Conservation (phyloP, 257 asterid species). For the Voacanga thouarsii region DNA sequence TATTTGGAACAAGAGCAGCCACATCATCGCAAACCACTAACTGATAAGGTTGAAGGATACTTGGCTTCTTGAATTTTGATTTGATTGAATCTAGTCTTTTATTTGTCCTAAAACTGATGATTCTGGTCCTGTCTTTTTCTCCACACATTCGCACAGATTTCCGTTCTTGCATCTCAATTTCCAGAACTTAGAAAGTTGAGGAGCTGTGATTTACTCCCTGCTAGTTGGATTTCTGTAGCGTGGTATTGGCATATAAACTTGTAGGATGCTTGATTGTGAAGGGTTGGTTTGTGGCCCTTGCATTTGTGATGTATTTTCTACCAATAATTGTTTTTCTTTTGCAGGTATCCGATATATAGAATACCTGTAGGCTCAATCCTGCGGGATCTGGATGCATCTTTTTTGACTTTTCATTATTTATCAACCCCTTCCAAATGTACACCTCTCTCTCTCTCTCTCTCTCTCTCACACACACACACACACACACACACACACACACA, state of each 20-base stretch:
- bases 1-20: slow-evolving; percentile 68
- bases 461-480: too few species aligned
- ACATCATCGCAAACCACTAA: slow-evolving; percentile 56
- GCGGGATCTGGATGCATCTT: slow-evolving; percentile 34
- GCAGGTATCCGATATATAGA: slow-evolving; percentile 61
- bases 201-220: slow-evolving; percentile 80
- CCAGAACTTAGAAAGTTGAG: slow-evolving; percentile 59
- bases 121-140: slow-evolving; percentile 16
- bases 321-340: slow-evolving; percentile 8
- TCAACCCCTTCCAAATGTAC: slow-evolving; percentile 63
- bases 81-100: slow-evolving; percentile 8
- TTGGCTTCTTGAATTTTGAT: slow-evolving; percentile 13
- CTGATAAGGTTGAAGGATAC: slow-evolving; percentile 49
- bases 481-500: too few species aligned
- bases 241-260: slow-evolving; percentile 42
- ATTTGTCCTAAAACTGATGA: slow-evolving; percentile 15
- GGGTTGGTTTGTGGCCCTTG: slow-evolving; percentile 9
- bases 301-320: background rate
- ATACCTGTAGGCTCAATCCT: slow-evolving; percentile 41
- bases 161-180: slow-evolving; percentile 46
- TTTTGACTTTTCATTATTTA: slow-evolving; percentile 39
- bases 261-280: background rate
- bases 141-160: slow-evolving; percentile 42
- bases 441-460: slow-evolving; percentile 21
- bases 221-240: slow-evolving; percentile 90